phyloP scores from a whole-genome alignment of 2,329 filamentous ascomycete species.

The Trichoderma atroviride region DNA sequence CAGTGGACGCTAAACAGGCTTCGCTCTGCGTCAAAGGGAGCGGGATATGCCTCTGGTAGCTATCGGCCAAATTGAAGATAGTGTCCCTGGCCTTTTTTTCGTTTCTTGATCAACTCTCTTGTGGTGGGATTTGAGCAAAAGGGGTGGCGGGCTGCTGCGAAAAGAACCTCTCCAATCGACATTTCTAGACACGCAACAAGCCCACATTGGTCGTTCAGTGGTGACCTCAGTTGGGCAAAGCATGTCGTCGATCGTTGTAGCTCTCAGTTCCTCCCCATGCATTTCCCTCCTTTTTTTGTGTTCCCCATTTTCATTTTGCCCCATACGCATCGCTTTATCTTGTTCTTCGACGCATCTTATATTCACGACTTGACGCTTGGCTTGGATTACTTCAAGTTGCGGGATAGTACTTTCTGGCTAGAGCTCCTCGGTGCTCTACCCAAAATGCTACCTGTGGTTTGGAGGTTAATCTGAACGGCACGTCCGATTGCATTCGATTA shows the following conservation, averaged over 20 bases:
- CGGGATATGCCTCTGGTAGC: constrained; percentile 49
- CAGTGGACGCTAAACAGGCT: constrained; percentile 84
- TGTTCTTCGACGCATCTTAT: constrained; percentile 46
- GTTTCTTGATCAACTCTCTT: constrained; percentile 26
- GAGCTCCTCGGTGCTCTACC: constrained; percentile 9
- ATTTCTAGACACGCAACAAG: constrained; percentile 31
- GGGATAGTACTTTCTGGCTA: constrained; percentile 15
- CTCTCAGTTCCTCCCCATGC: constrained; percentile 32
- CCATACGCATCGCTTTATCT: constrained; percentile 45
- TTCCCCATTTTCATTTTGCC: constrained; percentile 33
- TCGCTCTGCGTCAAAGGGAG: constrained; percentile 78
- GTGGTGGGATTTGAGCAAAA: constrained; percentile 27
- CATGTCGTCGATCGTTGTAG: constrained; percentile 26
- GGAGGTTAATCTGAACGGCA: constrained; percentile 43
- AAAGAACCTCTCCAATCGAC: constrained; percentile 33
- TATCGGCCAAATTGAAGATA: constrained; percentile 42
- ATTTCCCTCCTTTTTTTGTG: constrained; percentile 28
- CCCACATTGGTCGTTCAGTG: not conserved
- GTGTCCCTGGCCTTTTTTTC: constrained; percentile 28
- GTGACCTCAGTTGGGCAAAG: constrained; percentile 5
- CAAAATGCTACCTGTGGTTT: constrained; percentile 28
- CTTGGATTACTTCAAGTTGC: constrained; percentile 41
- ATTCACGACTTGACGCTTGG: constrained; percentile 44
- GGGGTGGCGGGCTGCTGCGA: constrained; percentile 25
- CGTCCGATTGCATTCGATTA: constrained; percentile 41